A percentile compares a stretch with the other conserved stretches of the same genome.
Conservation (phyloP, 2,329 filamentous ascomycete species). For the Aspergillus alliaceus region DNA sequence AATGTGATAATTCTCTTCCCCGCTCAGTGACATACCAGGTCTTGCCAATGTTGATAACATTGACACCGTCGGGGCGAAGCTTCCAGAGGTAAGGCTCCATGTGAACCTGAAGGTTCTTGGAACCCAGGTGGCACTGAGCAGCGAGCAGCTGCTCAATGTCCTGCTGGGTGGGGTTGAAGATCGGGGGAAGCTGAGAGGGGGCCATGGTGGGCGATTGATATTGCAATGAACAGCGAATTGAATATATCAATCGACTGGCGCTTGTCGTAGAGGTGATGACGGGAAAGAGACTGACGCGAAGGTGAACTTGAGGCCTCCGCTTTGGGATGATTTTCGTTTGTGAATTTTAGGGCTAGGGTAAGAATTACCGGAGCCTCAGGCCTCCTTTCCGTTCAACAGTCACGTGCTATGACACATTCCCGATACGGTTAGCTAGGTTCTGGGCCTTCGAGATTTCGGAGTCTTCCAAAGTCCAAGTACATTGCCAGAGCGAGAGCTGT, state of each 20-base stretch:
- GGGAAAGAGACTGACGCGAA: constrained; percentile 32
- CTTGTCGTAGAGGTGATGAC: constrained; percentile 41
- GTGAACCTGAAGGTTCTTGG: constrained; percentile 99
- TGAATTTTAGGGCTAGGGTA: constrained; percentile 42
- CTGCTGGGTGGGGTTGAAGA: constrained; percentile 95
- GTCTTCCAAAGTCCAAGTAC: constrained; percentile 13
- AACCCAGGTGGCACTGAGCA: constrained; percentile 93
- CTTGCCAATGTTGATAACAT: constrained; percentile 99
- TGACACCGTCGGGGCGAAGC: constrained; percentile 97
- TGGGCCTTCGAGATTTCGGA: constrained; percentile 34
- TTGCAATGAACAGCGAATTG: constrained; percentile 34
- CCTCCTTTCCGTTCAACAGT: neutral
- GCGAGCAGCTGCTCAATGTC: constrained; percentile 99
- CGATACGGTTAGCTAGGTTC: constrained; percentile 24
- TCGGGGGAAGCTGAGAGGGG: constrained; percentile 86
- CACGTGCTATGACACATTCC: constrained; percentile 14
- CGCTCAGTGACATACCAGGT: constrained; percentile 71
- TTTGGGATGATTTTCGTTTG: constrained; percentile 33
- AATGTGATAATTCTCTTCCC: neutral
- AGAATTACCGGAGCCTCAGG: neutral
- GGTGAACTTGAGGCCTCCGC: constrained; percentile 28
- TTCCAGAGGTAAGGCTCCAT: constrained; percentile 99
- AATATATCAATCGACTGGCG: constrained; percentile 48
- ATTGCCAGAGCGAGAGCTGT: constrained; percentile 9
- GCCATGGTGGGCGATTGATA: constrained; percentile 77